Conservation (phyloP, 257 asterid species). For the Solanum sejunctum region DNA sequence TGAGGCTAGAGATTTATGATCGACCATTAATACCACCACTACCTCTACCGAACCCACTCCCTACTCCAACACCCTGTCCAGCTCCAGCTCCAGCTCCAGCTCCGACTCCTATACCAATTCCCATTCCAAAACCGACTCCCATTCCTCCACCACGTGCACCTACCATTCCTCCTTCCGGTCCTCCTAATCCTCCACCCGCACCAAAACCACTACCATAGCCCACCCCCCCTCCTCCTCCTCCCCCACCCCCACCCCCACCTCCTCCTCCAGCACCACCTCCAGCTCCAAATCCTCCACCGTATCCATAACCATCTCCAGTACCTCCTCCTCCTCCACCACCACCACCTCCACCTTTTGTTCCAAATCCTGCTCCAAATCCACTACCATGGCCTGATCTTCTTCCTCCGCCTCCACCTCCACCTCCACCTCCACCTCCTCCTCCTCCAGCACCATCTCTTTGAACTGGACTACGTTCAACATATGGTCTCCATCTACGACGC, state of each 20-base stretch:
- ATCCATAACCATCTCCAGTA: constrained; percentile 2
- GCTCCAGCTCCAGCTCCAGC: constrained; percentile 2
- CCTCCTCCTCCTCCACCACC: constrained; percentile 8
- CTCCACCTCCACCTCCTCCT: not conserved
- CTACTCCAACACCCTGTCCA: constrained; percentile 1
- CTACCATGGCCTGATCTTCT: constrained; percentile 12
- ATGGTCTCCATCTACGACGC: not conserved
- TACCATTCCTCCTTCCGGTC: not conserved
- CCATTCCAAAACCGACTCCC: constrained; percentile 4
- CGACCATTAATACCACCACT: not conserved
- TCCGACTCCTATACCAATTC: constrained; percentile 10
- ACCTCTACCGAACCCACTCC: not conserved
- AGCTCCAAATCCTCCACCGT: constrained; percentile 6
- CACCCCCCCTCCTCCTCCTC: constrained; percentile 16
- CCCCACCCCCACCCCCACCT: constrained; percentile 8
- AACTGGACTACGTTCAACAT: not conserved
- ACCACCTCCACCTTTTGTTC: constrained; percentile 7
- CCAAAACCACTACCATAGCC: constrained; percentile 16
- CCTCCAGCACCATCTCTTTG: not conserved
- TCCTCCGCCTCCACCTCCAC: not conserved
- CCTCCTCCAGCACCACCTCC: constrained; percentile 14
- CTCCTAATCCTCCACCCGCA: constrained; percentile 6
- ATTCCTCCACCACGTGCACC: constrained; percentile 11
- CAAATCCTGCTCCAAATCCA: constrained; percentile 5
- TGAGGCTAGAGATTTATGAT: not conserved